phyloP scores from a whole-genome alignment of 2,329 filamentous ascomycete genomes.

The Pseudophaeomoniella oleicola region DNA sequence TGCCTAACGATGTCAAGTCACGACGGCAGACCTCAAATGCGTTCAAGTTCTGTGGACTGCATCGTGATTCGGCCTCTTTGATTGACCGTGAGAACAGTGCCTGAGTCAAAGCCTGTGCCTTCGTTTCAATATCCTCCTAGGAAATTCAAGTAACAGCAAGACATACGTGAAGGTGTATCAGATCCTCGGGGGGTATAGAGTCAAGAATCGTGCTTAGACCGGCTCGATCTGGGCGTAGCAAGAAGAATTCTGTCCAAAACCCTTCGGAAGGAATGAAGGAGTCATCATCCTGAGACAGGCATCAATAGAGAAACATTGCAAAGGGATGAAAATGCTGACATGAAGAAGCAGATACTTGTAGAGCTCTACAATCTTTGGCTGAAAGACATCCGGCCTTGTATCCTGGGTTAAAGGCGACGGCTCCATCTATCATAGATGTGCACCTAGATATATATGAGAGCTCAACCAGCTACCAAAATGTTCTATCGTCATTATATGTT shows the following conservation, averaged over 20 bases:
- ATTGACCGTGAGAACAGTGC: conserved; percentile 67
- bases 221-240: conserved; percentile 63
- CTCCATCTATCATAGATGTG: conserved; percentile 60
- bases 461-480: too few species aligned
- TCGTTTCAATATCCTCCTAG: conserved; percentile 8
- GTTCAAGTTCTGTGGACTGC: conserved; percentile 54
- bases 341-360: conserved; percentile 62
- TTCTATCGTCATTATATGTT: too few species aligned
- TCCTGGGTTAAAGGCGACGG: conserved; percentile 88
- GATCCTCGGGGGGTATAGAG: conserved; percentile 55
- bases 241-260: conserved; percentile 94
- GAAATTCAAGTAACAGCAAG: conserved; percentile 2
- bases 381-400: conserved; percentile 74
- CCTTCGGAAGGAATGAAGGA: conserved; percentile 63
- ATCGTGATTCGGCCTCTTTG: conserved; percentile 46
- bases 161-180: conserved; percentile 57
- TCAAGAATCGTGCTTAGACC: conserved; percentile 56
- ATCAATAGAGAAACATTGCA: conserved; percentile 6
- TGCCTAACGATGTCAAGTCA: conserved; percentile 3
- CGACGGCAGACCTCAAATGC: conserved; percentile 62
- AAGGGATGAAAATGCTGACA: conserved; percentile 1
- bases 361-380: conserved; percentile 83
- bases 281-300: conserved; percentile 42
- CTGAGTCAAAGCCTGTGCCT: conserved; percentile 46
- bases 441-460: too few species aligned